Base-by-base conservation (phyloP, 2,329 filamentous ascomycete genomes). In the Microdochium bolleyi region DNA sequence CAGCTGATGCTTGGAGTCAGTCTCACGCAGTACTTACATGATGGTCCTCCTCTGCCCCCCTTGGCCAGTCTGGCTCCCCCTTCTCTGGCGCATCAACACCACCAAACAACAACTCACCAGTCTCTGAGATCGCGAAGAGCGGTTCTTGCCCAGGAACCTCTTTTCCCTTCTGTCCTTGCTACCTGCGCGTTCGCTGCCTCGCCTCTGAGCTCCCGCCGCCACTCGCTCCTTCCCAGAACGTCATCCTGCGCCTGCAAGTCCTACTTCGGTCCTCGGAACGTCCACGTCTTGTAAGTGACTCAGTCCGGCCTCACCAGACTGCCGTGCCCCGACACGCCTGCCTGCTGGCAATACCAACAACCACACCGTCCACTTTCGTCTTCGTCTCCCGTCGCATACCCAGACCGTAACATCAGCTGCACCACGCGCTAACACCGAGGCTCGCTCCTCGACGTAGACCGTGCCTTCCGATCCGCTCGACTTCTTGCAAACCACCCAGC, bases 271-370 rank as follows among this genome's bases (percentile, higher is more conserved):
- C 63, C 67, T 67, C 66, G 63, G 67, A 67, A 58, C 57, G 61
- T 59, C 53, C 52, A 50, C 52, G 52, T 57, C 55, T 52, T 65
- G 67, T 70, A 65, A 68, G 68, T 70, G 64, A 66, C 61, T 66
- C 60, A 62, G 54, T n/a, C n/a, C n/a, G n/a, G n/a, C n/a, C n/a
- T n/a, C n/a, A n/a, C n/a, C n/a, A n/a, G n/a, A n/a, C n/a, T n/a
- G n/a, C n/a, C n/a, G n/a, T n/a, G n/a, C n/a, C n/a, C n/a, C n/a
- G n/a, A n/a, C n/a, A n/a, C n/a, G n/a, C n/a, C n/a, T n/a, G n/a
- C n/a, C n/a, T n/a, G n/a, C n/a, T n/a, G n/a, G n/a, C n/a, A n/a
- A n/a, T n/a, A n/a, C n/a, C n/a, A n/a, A n/a, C n/a, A n/a, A n/a
- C n/a, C n/a, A 50, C 24, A 30, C 24, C 24, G 19, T 27, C 51